These are phyloP conservation scores for Debaryomyces castellii DNA, from an alignment of 805 yeast species.

Conservation along the genomic window DNA sequence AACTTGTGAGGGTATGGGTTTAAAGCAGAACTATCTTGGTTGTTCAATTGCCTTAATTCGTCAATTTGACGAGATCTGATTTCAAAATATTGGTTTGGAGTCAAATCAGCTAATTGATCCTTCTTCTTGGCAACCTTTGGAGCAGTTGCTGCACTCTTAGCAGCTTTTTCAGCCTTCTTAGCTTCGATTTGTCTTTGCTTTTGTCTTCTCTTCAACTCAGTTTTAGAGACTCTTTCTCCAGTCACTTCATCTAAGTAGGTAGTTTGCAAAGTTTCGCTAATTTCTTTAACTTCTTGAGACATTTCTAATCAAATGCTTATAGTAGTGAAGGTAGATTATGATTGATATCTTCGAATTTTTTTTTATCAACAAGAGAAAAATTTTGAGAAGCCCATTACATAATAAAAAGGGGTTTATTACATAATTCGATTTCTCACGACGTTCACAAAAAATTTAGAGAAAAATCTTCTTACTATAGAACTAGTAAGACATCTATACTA, in stretches of 20 bases:
- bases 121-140: conserved; percentile 52
- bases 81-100: conserved; percentile 93
- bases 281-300: conserved; percentile 56
- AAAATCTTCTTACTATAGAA: background rate
- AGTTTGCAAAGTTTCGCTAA: conserved; percentile 74
- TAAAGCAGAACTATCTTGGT: conserved; percentile 55
- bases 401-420: background rate
- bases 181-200: conserved; percentile 83
- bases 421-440: conserved; percentile 2
- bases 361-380: conserved; percentile 5
- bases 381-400: conserved; percentile 7
- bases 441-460: conserved; percentile 2
- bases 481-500: background rate
- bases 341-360: conserved; percentile 1
- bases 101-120: conserved; percentile 79
- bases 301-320: conserved; percentile 14
- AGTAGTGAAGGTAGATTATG: background rate
- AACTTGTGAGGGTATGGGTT: conserved; percentile 98
- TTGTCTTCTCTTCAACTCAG: conserved; percentile 94
- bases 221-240: conserved; percentile 94
- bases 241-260: conserved; percentile 87
- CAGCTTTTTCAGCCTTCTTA: conserved; percentile 91
- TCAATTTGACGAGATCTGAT: conserved; percentile 88
- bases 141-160: conserved; percentile 54
- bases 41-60: conserved; percentile 59